These are phyloP conservation scores for Lactarius deliciosus DNA, from an alignment of 768 basidiomycete species.

Conservation along the genomic window DNA sequence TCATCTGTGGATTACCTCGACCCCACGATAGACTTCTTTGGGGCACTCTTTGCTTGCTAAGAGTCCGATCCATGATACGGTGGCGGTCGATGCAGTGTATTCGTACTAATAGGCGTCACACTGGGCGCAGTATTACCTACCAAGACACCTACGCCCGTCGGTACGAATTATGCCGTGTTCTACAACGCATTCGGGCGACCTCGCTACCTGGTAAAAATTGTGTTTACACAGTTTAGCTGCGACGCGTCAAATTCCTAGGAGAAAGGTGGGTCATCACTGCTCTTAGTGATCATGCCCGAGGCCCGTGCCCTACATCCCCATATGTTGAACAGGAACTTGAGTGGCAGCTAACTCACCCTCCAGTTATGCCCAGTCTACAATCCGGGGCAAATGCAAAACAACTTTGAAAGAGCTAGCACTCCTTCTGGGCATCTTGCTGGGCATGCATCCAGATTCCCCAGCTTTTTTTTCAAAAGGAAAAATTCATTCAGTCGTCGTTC, in stretches of 20 bases:
- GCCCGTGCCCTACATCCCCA: neutral
- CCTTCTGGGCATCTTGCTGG: neutral
- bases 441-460: neutral
- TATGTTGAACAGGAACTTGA: neutral
- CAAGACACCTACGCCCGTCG: neutral
- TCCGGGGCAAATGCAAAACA: neutral
- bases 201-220: neutral
- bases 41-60: neutral
- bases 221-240: neutral
- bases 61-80: neutral
- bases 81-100: neutral
- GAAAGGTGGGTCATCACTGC: neutral
- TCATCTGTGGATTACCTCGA: neutral
- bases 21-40: neutral
- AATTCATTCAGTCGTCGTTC: neutral
- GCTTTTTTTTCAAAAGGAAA: neutral
- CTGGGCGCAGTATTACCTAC: neutral
- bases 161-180: neutral
- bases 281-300: neutral
- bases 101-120: neutral
- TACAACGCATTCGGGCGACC: neutral
- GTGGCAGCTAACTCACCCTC: neutral
- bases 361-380: neutral
- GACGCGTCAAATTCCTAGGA: neutral
- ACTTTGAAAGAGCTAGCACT: neutral